Conservation (phyloP, 352 stramenopile species). For the Phytophthora pseudosyringae region DNA sequence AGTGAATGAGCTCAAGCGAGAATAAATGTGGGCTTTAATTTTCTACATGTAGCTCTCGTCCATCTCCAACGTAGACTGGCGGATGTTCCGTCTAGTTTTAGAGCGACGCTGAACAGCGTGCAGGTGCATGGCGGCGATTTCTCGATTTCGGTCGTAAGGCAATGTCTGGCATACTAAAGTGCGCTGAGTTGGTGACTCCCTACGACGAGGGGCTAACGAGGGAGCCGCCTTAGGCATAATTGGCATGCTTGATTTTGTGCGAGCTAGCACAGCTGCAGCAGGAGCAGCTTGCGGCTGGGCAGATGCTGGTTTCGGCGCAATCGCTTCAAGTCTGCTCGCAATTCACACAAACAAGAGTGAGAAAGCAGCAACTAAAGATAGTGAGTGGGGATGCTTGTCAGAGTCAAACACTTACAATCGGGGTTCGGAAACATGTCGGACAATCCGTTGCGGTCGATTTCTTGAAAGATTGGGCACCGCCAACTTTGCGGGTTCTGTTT, state of each 20-base stretch:
- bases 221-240: constrained; percentile 12
- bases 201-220: constrained; percentile 24
- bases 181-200: constrained; percentile 17
- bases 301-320: constrained; percentile 12
- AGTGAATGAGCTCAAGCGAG: constrained; percentile 3
- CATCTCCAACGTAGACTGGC: constrained; percentile 39
- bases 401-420: constrained; percentile 33
- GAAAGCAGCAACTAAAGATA: background rate
- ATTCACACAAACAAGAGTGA: background rate
- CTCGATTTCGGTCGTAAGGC: constrained; percentile 63
- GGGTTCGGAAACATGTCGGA: constrained; percentile 44
- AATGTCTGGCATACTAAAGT: constrained; percentile 25
- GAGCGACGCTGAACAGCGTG: constrained; percentile 63
- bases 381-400: background rate
- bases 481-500: constrained; percentile 6
- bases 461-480: constrained; percentile 1
- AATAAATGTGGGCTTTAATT: background rate
- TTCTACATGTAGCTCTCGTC: constrained; percentile 33
- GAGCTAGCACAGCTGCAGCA: constrained; percentile 2
- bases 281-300: constrained; percentile 5
- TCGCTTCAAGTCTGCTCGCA: constrained; percentile 21
- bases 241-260: background rate
- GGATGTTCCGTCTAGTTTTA: constrained; percentile 40
- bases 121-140: constrained; percentile 66
- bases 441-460: constrained; percentile 27